Evolutionary conservation across 768 basidiomycete species (phyloP), one percentile per base, ranked within the genome.

Genomic region (Gloeophyllum trabeum): DNA sequence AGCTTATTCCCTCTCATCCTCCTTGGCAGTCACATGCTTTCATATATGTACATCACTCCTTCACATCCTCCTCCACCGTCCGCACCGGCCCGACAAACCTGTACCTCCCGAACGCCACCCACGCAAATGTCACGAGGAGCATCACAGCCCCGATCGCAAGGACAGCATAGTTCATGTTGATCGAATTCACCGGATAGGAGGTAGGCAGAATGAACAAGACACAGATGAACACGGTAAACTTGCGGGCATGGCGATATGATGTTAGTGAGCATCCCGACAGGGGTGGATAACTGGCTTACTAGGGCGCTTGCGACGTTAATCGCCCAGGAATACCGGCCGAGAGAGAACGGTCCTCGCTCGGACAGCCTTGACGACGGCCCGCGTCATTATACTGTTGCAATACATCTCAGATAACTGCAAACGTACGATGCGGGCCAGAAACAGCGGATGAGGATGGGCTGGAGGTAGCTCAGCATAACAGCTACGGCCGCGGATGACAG

Each of bases 111-210:
- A 7, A 37, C 36, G 36, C 7, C 13, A 37, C 0, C 59, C 69
- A 37, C 7, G 7, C 20, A 10, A 21, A 6, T 7, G 10, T 7
- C 5, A 71, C 73, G 18, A 76, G 59, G 4, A 37, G 7, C 7
- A 37, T 21, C 10, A 37, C 20, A 10, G 36, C 36, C 7, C 36
- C 36, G 36, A 37, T 21, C 20, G 74, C 72, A 3, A 76, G 62
- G 39, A 76, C 59, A 0, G 75, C 62, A 45, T 78, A 76, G 53
- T 77, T 76, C 75, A 76, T 78, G 52, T 73, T 70, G 37, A 65
- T 49, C 35, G 58, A 46, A 28, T 57, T 68, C 16, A 74, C 72
- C 0, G 74, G 75, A 39, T 62, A 63, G 1, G 68, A 62, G n/a
- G 73, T 77, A 4, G 18, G 36, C 7, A 77, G 59, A 42, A 77